Evolutionary conservation across 192 early-diverging fungal genomes (phyloP), one percentile per base, ranked within the genome.

Genomic region (Coemansia sp.): DNA sequence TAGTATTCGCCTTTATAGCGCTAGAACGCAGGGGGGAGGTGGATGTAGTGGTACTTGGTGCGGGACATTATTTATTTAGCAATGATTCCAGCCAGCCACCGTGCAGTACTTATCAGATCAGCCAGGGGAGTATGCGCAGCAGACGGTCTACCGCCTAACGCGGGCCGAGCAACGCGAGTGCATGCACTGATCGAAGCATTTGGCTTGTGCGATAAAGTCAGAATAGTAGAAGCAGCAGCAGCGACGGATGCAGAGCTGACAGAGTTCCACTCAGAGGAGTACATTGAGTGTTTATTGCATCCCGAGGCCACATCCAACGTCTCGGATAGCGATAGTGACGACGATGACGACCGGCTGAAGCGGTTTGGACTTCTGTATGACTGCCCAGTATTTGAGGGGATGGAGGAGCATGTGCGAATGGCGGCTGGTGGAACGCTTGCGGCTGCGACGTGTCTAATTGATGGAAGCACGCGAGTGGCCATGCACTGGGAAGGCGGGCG

Each of bases 401-500:
- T 85, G 44, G 70, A 68, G 33, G 33, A 64, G 1, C 68, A 85
- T 49, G 71, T 73, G 13, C 66, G 70, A 11, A 75, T 74, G 28
- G 71, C 67, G 0, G 84, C 76, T 5, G 84, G 84, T 13, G 84
- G 79, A 32, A 82, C 80, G 0, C 60, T 82, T 26, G 35, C 52
- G 11, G 84, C 76, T 21, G 84, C 84, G 7, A 19, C 62, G 4
- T 38, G 46, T 6, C 68, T 85, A 17, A 33, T 69, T 5, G 16
- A 13, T 1, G 76, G 74, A 7, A 19, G 30, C 10, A 59, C 76
- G 7, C 65, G 55, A 2, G 47, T 76, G 7, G 84, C 76, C 17
- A 91, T 99, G 40, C 96, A 99, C 78, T 99, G 98, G 98, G 94
- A 93, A 23, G 98, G 98, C 68, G 98, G 98, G 13, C 85, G 98